phyloP scores from a whole-genome alignment of 192 early-diverging fungal genomes.

The Coemansia sp. region DNA sequence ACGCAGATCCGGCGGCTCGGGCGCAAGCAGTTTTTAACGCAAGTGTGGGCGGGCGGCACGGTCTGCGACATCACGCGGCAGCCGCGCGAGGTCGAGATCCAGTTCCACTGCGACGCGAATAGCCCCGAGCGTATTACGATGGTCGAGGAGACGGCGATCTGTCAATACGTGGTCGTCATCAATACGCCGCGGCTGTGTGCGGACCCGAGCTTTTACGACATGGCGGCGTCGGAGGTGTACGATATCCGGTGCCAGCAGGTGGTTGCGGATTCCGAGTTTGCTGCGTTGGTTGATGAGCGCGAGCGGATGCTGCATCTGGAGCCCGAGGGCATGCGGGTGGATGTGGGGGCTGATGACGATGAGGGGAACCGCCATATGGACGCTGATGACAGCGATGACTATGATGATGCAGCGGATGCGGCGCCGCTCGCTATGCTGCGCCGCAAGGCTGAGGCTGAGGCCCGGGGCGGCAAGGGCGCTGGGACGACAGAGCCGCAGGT shows the following conservation, averaged over 20 bases:
- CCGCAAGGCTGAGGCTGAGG: background rate
- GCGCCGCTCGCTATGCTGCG: conserved; percentile 10
- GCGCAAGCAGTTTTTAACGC: conserved; percentile 62
- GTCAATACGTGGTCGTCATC: conserved; percentile 77
- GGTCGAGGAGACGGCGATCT: conserved; percentile 65
- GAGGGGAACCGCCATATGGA: too few species aligned
- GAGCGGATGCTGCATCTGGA: background rate
- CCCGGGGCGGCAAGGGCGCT: background rate
- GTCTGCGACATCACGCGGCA: conserved; percentile 70
- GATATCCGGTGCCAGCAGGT: conserved; percentile 65
- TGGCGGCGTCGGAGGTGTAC: conserved; percentile 46
- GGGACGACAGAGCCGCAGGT: conserved; percentile 20
- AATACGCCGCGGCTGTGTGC: conserved; percentile 72
- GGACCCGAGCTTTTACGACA: conserved; percentile 55
- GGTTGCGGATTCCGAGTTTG: conserved; percentile 55
- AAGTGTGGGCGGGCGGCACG: conserved; percentile 72
- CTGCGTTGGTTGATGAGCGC: conserved; percentile 5
- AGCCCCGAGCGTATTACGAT: conserved; percentile 59
- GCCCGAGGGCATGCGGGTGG: background rate
- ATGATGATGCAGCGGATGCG: too few species aligned
- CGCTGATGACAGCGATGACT: too few species aligned
- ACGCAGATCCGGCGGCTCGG: conserved; percentile 38
- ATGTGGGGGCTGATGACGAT: background rate
- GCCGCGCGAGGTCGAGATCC: conserved; percentile 70
- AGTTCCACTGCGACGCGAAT: conserved; percentile 77